Percentiles rank a stretch among this genome's conserved stretches.
Conservation (phyloP, 2,329 filamentous ascomycete species). For the Penicillium sp. region DNA sequence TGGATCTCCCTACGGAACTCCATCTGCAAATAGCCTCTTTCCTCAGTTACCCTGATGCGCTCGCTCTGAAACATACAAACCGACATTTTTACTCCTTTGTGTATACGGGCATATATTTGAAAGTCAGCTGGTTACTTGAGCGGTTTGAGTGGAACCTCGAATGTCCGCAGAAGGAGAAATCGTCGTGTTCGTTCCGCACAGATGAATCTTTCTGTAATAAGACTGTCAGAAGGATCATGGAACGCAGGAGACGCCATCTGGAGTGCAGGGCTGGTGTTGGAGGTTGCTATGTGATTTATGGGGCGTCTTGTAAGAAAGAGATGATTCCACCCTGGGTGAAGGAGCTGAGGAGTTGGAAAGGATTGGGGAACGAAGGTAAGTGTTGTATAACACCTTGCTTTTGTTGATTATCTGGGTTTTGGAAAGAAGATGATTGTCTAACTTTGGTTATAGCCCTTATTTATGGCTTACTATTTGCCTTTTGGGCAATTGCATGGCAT, state of each 20-base stretch:
- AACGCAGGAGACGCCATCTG: constrained; percentile 35
- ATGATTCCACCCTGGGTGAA: constrained; percentile 27
- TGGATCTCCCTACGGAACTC: constrained; percentile 61
- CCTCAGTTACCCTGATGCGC: constrained; percentile 66
- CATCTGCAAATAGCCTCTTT: constrained; percentile 59
- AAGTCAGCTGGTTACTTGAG: constrained; percentile 66
- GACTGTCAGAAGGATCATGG: constrained; percentile 41
- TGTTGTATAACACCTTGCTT: not conserved
- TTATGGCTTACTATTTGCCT: constrained; percentile 8
- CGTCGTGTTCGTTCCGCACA: constrained; percentile 39
- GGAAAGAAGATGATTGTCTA: not conserved
- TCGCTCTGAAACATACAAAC: constrained; percentile 65
- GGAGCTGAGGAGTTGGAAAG: constrained; percentile 12
- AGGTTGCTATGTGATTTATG: constrained; percentile 38
- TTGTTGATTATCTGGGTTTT: not conserved
- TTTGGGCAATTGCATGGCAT: constrained; percentile 4
- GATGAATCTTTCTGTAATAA: constrained; percentile 40
- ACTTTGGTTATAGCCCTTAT: constrained; percentile 11
- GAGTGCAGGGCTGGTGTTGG: constrained; percentile 31
- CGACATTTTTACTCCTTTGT: constrained; percentile 62
- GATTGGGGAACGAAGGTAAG: constrained; percentile 28
- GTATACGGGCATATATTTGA: constrained; percentile 61
- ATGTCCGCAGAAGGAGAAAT: constrained; percentile 53
- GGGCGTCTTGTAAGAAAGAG: constrained; percentile 29
- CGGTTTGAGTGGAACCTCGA: constrained; percentile 61